phyloP scores from a whole-genome alignment of 768 basidiomycete species.

The Rhodotorula paludigena region DNA sequence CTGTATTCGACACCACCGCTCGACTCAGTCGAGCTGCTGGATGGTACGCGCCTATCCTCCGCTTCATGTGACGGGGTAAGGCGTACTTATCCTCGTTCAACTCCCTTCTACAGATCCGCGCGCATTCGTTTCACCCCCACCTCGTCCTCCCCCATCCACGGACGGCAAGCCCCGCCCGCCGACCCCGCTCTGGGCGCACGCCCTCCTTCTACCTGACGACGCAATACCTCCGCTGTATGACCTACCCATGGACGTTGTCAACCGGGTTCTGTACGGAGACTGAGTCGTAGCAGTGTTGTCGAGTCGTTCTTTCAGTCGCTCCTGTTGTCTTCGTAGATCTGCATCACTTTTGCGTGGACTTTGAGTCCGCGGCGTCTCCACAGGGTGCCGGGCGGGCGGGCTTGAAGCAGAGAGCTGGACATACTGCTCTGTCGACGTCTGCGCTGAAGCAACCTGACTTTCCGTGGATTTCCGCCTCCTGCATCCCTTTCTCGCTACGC shows the following conservation, averaged over 20 bases:
- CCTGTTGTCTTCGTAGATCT: neutral
- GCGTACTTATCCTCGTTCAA: neutral
- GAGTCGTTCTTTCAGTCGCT: no score
- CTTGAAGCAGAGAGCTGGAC: no score
- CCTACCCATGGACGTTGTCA: constrained; percentile 74
- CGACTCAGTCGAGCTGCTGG: constrained; percentile 37
- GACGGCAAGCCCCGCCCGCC: constrained; percentile 9
- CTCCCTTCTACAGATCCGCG: neutral
- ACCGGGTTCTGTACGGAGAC: constrained; percentile 60
- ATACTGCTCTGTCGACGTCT: no score
- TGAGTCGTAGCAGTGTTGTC: neutral
- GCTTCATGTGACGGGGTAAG: neutral
- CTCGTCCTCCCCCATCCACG: neutral
- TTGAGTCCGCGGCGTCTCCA: no score
- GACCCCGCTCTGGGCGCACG: constrained; percentile 54
- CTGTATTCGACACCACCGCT: constrained; percentile 66
- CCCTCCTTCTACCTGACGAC: constrained; percentile 46
- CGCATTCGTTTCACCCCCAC: constrained; percentile 5
- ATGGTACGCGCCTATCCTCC: neutral
- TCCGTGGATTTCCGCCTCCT: no score
- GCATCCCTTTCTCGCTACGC: no score
- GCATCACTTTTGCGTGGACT: no score
- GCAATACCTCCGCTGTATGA: constrained; percentile 68
- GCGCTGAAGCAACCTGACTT: no score
- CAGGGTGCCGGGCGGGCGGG: no score